phyloP scores from a whole-genome alignment of 805 yeast genomes.

The Yamadazyma akitaensis region DNA sequence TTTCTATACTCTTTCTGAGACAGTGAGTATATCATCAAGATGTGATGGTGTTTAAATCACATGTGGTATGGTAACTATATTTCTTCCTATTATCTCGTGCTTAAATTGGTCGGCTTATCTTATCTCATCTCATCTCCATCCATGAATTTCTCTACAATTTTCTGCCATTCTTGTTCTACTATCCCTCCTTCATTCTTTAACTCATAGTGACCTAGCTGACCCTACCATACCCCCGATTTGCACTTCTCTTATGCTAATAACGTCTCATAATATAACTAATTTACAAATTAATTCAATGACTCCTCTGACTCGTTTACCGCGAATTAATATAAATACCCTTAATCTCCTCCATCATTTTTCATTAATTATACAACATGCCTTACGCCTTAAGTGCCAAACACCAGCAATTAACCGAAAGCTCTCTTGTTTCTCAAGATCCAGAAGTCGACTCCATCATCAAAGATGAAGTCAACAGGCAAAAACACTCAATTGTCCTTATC shows the following conservation, averaged over 20 bases:
- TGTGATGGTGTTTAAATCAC: no score
- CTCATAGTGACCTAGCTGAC: no score
- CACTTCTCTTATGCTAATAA: neutral
- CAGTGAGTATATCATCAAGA: no score
- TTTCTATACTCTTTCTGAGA: no score
- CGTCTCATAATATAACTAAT: neutral
- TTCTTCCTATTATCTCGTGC: no score
- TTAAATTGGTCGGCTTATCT: no score
- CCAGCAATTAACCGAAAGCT: slow-evolving; percentile 54
- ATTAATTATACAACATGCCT: slow-evolving; percentile 22
- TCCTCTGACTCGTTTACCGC: slow-evolving; percentile 5
- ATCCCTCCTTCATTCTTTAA: no score
- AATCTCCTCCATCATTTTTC: neutral
- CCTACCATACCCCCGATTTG: no score
- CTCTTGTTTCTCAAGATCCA: slow-evolving; percentile 71
- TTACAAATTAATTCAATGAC: neutral
- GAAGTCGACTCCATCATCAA: slow-evolving; percentile 78
- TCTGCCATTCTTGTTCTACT: no score
- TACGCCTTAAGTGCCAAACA: slow-evolving; percentile 50
- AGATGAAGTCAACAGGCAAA: slow-evolving; percentile 81
- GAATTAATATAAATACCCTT: neutral
- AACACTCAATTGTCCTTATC: slow-evolving; percentile 85
- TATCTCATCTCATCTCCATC: no score
- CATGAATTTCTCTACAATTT: no score
- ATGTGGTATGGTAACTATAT: no score